These are phyloP conservation scores for Eucalyptus pumila DNA, from an alignment of 345 rosid genomes.

Conservation along the genomic window DNA sequence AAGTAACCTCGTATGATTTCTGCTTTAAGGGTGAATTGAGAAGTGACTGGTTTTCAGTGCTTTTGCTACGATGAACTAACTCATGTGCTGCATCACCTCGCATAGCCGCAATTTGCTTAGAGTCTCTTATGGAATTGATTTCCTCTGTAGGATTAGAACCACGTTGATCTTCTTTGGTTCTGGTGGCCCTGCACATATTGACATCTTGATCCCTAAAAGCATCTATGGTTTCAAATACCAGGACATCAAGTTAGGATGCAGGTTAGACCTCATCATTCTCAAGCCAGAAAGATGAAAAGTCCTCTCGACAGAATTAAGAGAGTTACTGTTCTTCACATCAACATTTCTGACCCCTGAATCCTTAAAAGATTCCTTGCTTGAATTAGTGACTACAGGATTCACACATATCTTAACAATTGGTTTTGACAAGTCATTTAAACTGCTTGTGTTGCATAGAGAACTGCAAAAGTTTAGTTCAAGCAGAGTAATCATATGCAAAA, in stretches of 20 bases:
- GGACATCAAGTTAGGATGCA: background rate
- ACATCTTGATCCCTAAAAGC: background rate
- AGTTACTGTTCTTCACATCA: background rate
- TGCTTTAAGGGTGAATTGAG: slow-evolving; percentile 48
- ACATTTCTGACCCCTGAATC: background rate
- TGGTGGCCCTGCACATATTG: slow-evolving; percentile 26
- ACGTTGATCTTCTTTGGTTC: slow-evolving; percentile 16
- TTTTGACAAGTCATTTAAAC: background rate
- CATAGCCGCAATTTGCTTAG: slow-evolving; percentile 14
- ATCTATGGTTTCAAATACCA: background rate
- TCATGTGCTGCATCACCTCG: slow-evolving; percentile 3
- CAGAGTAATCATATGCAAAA: background rate
- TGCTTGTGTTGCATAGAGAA: background rate
- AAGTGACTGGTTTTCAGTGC: slow-evolving; percentile 13
- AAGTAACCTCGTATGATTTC: slow-evolving; percentile 47
- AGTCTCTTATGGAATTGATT: slow-evolving; percentile 8
- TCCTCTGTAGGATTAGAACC: slow-evolving; percentile 10
- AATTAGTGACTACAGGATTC: background rate
- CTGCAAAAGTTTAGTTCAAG: background rate
- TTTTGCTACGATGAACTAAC: background rate
- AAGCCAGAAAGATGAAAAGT: slow-evolving; percentile 24
- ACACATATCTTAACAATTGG: background rate
- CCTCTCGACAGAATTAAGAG: slow-evolving; percentile 25
- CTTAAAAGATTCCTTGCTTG: slow-evolving; percentile 13
- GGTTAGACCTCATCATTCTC: slow-evolving; percentile 30